Evolutionary conservation across 768 basidiomycete genomes (phyloP).

Genomic region (Crepidotus variabilis): DNA sequence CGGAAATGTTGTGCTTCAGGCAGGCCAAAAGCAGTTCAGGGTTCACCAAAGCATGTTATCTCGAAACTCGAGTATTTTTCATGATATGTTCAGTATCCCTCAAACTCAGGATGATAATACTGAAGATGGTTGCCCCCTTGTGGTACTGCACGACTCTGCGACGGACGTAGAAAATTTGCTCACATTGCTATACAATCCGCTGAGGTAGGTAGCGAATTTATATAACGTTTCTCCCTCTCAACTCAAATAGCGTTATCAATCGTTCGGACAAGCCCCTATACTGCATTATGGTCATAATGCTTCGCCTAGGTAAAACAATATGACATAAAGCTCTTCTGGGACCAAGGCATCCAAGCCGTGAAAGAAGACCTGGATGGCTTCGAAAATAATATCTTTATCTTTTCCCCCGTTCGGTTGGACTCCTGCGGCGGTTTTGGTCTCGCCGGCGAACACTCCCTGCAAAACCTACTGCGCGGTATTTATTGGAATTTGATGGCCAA

Average conservation of each 20-base stretch:
- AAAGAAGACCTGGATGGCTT: background rate
- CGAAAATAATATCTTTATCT: background rate
- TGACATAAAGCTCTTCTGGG: background rate
- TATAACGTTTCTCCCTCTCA: background rate
- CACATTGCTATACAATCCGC: background rate
- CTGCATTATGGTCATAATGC: background rate
- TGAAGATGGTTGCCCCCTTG: background rate
- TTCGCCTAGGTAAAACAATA: background rate
- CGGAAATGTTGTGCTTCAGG: slow-evolving; percentile 10
- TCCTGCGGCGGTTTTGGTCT: background rate
- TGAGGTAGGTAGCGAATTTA: background rate
- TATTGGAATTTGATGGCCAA: background rate
- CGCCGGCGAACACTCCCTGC: background rate
- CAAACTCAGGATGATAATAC: background rate
- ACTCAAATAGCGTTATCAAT: background rate
- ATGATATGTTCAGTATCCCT: slow-evolving; percentile 7
- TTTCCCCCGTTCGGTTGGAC: background rate
- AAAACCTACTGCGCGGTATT: background rate
- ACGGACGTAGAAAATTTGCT: background rate
- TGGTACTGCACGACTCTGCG: background rate
- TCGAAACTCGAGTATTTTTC: slow-evolving; percentile 5
- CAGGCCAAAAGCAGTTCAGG: slow-evolving; percentile 4
- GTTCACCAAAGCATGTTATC: slow-evolving; percentile 7
- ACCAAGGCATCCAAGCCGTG: background rate
- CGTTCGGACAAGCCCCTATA: background rate